Base-by-base conservation (phyloP, 2,329 filamentous ascomycete species). In the Tolypocladium guangdongense region DNA sequence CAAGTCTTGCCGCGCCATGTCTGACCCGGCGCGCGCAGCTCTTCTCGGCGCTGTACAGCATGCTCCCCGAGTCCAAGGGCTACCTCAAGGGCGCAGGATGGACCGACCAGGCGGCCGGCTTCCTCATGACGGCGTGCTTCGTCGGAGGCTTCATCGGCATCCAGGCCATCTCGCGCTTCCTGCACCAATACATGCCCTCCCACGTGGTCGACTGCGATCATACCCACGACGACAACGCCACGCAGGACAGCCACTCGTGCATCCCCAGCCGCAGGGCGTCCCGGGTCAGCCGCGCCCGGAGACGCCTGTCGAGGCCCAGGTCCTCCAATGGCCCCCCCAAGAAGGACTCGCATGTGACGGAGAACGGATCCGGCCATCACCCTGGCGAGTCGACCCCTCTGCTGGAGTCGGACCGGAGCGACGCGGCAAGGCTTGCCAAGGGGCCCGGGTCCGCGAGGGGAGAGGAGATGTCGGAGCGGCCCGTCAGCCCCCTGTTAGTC, bases 21-120 rank as follows among this genome's bases (percentile, higher is more conserved):
- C 20, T 16, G 11, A 49, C 2, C 14, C 32, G 46, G n/a, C 18
- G 8, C 30, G 16, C 24, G 24, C 62, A 96, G 90, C 80, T 96
- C 41, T 96, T 96, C 69, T 96, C 91, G 37, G 85, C 92, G 1
- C 72, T 97, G 33, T 95, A 91, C 68, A 93, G 85, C 69, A 96
- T 97, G 88, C 78, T 97, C 8, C 92, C 92, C 11, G 90, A 88
- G 22, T 84, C 92, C 2, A 90, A 87, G 64, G 76, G 76, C 39
- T 96, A 95, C 64, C 78, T 99, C 4, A 74, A 78, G 55, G 76
- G 83, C 52, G 86, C 83, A 51, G 84, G 83, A 18, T 84, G 84
- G 68, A 77, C 80, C 8, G 75, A 88, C 3, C 80, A 84, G 56
- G 66, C 71, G 2, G 88, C 91, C 7, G 85, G 84, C 16, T 79